phyloP scores from a whole-genome alignment of 2,329 filamentous ascomycete genomes.

The Xylariaceae sp. region DNA sequence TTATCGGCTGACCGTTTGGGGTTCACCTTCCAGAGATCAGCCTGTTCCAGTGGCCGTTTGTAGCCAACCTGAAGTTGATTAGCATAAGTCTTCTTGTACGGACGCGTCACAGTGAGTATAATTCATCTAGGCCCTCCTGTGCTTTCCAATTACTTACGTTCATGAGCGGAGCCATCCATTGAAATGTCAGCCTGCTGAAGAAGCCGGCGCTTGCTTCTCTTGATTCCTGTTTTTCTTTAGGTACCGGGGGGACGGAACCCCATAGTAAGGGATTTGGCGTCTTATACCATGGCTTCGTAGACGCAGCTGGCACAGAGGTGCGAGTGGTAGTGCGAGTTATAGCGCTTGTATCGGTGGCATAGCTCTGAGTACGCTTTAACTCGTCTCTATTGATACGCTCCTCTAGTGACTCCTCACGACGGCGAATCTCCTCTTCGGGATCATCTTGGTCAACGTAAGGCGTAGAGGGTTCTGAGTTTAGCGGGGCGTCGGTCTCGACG shows the following conservation, averaged over 20 bases:
- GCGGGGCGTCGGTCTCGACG: slow-evolving; percentile 30
- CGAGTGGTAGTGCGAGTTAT: slow-evolving; percentile 51
- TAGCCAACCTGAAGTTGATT: slow-evolving; percentile 72
- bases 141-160: slow-evolving; percentile 53
- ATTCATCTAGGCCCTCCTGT: not conserved
- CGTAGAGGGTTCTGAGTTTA: slow-evolving; percentile 26
- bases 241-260: slow-evolving; percentile 61
- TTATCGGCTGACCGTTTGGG: slow-evolving; percentile 75
- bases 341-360: slow-evolving; percentile 60
- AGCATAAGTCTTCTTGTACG: not conserved
- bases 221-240: slow-evolving; percentile 59
- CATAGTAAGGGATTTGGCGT: slow-evolving; percentile 66
- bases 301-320: slow-evolving; percentile 36
- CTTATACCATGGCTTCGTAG: slow-evolving; percentile 67
- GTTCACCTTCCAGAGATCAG: slow-evolving; percentile 90
- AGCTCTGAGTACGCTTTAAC: slow-evolving; percentile 54
- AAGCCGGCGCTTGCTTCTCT: slow-evolving; percentile 76
- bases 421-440: slow-evolving; percentile 39
- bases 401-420: slow-evolving; percentile 34
- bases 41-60: slow-evolving; percentile 78
- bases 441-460: slow-evolving; percentile 32
- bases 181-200: slow-evolving; percentile 78
- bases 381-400: slow-evolving; percentile 40
- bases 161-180: slow-evolving; percentile 93
- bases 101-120: not conserved